Evolutionary conservation across 805 yeast species (phyloP), one percentile per base, ranked within the genome.

Genomic region (Myxozyma monticola): DNA sequence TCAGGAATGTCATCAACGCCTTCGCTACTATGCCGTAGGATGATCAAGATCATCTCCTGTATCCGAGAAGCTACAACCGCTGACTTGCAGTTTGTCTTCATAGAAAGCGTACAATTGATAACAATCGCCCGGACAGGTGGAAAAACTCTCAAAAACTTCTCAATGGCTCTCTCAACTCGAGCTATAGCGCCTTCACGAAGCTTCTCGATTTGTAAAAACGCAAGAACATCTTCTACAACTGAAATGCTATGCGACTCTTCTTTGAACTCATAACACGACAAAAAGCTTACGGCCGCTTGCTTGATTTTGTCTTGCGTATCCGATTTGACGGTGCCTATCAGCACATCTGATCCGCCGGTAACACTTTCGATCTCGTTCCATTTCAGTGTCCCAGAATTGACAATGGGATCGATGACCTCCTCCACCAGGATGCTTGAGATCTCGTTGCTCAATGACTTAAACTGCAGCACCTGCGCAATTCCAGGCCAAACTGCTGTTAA

Each of bases 401-500:
- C 29, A 28, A 53, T 42, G 17, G 57, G 55, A 17, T 37, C 46
- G 26, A 53, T 31, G 10, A 53, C 51, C n/a, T 53, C 57, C 8
- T 53, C 55, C 22, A 53, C 54, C 3, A 53, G 30, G 26, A 39
- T 21, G 15, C 21, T 34, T 4, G 51, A 34, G 8, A 35, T 20
- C 15, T 40, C 45, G 17, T 29, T 12, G 2, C 43, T 29, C 17
- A 52, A 26, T 4, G 24, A 18, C 20, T 30, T 17, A 18, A 34
- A 24, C 31, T 44, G 38, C n/a, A 53, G 49, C 10, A 49, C 48
- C 18, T 42, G 35, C 24, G 8, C 18, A 12, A 53, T 45, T 2
- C 55, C 57, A 1, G 57, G 57, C 57, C 57, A 53, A 20, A 53
- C 29, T n/a, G 39, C 31, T 2, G 50, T 21, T 29, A 52, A 22